Evolutionary conservation across 2,329 filamentous ascomycete species (phyloP).

Genomic region (Colletotrichum somersetense): DNA sequence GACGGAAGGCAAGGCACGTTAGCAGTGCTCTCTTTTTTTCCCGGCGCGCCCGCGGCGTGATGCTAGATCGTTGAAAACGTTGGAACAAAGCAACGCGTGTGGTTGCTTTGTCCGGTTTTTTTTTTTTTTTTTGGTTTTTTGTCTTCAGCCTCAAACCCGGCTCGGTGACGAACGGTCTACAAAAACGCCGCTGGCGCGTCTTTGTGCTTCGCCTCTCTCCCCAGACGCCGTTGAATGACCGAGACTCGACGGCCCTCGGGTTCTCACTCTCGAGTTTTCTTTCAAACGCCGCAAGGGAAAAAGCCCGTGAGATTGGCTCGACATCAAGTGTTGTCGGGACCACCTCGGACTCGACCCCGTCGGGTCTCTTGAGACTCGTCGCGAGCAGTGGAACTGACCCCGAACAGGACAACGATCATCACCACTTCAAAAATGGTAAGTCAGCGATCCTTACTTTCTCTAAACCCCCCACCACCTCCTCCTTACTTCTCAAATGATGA

Average conservation of each 20-base stretch:
- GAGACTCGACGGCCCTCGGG: neutral
- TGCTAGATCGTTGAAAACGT: too few relatives aligned
- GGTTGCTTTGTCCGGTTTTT: neutral
- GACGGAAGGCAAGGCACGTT: neutral
- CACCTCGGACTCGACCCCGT: neutral
- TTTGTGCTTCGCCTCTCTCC: neutral
- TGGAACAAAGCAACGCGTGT: neutral
- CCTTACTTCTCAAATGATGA: conserved; percentile 47
- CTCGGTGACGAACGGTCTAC: neutral
- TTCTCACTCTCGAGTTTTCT: neutral
- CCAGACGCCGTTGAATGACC: neutral
- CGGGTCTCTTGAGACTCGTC: neutral
- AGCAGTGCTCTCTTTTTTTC: neutral
- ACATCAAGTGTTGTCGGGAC: conserved; percentile 16
- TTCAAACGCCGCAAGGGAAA: neutral
- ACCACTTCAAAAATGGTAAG: conserved; percentile 17
- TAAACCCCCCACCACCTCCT: neutral
- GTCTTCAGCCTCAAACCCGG: neutral
- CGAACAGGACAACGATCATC: neutral
- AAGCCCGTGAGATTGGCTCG: neutral
- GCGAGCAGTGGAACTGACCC: neutral
- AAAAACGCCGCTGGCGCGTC: neutral
- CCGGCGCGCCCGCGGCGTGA: neutral
- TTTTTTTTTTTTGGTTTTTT: too few relatives aligned
- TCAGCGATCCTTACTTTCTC: neutral